Evolutionary conservation across 345 rosid species (phyloP).

Genomic region (Citrus maxima): DNA sequence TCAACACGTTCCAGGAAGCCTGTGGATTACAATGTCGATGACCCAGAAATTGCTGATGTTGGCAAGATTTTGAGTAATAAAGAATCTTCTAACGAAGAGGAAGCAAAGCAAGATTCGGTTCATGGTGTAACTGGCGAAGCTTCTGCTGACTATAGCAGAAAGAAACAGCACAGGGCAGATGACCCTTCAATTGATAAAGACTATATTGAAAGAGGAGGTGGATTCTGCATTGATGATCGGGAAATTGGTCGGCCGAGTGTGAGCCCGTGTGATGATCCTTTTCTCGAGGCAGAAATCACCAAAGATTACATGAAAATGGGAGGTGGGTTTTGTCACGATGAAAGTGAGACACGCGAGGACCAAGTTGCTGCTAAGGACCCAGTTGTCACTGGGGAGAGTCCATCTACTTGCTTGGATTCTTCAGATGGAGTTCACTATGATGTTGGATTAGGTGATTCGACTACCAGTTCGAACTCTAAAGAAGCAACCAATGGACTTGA

Average conservation of each 20-base stretch:
- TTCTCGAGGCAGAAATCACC: conserved; percentile 21
- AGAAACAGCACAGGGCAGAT: conserved; percentile 21
- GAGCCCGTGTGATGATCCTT: conserved; percentile 21
- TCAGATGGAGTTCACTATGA: conserved; percentile 15
- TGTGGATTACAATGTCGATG: conserved; percentile 40
- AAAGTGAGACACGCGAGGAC: conserved; percentile 30
- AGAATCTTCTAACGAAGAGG: conserved; percentile 20
- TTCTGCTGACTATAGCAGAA: conserved; percentile 1
- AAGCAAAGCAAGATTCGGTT: conserved; percentile 20
- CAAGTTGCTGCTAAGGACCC: conserved; percentile 17
- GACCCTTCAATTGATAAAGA: conserved; percentile 23
- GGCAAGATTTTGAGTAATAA: conserved; percentile 22
- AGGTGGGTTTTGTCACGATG: conserved; percentile 75
- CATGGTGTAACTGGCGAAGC: conserved; percentile 13
- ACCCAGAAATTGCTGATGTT: conserved; percentile 42
- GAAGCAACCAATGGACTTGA: neutral
- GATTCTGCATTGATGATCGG: conserved; percentile 48
- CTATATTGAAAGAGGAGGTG: conserved; percentile 46
- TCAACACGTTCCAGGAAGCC: conserved; percentile 63
- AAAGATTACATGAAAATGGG: conserved; percentile 50
- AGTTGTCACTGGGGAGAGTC: neutral
- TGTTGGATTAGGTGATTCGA: conserved; percentile 4
- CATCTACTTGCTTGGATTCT: conserved; percentile 7
- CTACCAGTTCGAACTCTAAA: conserved; percentile 11
- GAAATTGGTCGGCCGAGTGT: conserved; percentile 27